A percentile compares a stretch with the other conserved stretches of the same genome.
phyloP scores from a whole-genome alignment of 495 filamentous ascomycete species.

The Aspergillus nidulans region DNA sequence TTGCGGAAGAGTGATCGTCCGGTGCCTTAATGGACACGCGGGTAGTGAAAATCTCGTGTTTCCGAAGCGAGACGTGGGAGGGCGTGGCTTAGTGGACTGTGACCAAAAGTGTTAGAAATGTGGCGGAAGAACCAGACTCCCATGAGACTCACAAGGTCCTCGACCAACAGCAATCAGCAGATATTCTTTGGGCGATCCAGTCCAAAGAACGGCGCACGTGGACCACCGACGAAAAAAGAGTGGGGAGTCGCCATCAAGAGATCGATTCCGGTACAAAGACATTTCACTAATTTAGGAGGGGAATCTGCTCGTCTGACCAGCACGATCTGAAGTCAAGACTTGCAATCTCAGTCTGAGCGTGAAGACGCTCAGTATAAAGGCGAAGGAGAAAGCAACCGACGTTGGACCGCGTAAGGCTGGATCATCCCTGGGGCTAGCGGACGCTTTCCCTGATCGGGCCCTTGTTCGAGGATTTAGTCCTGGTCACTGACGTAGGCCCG shows the following conservation, averaged over 20 bases:
- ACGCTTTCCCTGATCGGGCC: conserved; percentile 9
- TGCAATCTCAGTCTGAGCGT: too few relatives aligned
- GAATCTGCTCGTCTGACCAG: conserved; percentile 7
- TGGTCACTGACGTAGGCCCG: not conserved
- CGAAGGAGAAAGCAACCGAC: not conserved
- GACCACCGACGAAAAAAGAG: not conserved
- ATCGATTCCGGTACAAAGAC: too few relatives aligned
- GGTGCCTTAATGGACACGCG: too few relatives aligned
- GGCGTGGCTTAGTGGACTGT: too few relatives aligned
- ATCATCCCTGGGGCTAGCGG: conserved; percentile 2
- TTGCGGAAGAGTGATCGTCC: too few relatives aligned
- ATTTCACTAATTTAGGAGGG: not conserved
- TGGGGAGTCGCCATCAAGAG: not conserved
- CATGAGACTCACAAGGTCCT: not conserved
- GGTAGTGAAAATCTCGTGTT: too few relatives aligned
- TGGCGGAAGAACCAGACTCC: not conserved
- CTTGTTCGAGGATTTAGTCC: too few relatives aligned
- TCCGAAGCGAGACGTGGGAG: too few relatives aligned
- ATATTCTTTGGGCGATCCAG: conserved; percentile 1
- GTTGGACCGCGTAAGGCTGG: not conserved
- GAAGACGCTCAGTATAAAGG: not conserved
- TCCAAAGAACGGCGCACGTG: conserved; percentile 10
- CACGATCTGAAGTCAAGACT: not conserved
- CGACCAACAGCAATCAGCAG: conserved; percentile 11
- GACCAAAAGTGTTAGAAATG: not conserved